A percentile compares a stretch with the other conserved stretches of the same genome.
Evolutionary conservation across 1,139 yeast species (phyloP).

Genomic region (Chernovozyma sophiae-reginae): DNA sequence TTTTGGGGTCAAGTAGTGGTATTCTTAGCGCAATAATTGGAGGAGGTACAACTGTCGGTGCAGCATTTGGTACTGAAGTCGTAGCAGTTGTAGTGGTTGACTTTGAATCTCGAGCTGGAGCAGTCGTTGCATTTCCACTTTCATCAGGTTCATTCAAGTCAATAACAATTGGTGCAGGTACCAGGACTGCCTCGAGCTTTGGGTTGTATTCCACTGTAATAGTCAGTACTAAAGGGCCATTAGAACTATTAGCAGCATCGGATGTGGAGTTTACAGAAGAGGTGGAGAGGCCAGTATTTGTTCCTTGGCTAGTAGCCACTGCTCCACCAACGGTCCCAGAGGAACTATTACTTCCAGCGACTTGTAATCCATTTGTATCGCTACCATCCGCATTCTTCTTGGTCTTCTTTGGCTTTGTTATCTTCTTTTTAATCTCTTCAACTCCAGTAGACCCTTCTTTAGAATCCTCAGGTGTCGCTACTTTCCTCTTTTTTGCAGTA

Average conservation of each 20-base stretch:
- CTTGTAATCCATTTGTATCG: neutral
- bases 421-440: neutral
- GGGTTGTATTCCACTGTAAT: neutral
- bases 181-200: neutral
- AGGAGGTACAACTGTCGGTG: constrained; percentile 11
- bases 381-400: neutral
- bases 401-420: neutral
- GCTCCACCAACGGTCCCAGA: neutral
- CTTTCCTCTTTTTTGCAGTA: constrained; percentile 12
- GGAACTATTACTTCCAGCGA: neutral
- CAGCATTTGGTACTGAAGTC: neutral
- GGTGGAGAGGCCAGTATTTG: neutral
- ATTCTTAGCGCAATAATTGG: constrained; percentile 60
- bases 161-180: constrained; percentile 2
- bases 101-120: constrained; percentile 8
- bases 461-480: constrained; percentile 6
- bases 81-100: constrained; percentile 3
- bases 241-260: neutral
- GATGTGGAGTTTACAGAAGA: neutral
- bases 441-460: neutral
- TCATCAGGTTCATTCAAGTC: constrained; percentile 9
- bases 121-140: constrained; percentile 6
- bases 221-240: neutral
- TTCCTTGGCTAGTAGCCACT: constrained; percentile 2
- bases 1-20: constrained; percentile 47